Base-by-base conservation (phyloP, 345 rosid species). In the Erysimum cheiranthoides region DNA sequence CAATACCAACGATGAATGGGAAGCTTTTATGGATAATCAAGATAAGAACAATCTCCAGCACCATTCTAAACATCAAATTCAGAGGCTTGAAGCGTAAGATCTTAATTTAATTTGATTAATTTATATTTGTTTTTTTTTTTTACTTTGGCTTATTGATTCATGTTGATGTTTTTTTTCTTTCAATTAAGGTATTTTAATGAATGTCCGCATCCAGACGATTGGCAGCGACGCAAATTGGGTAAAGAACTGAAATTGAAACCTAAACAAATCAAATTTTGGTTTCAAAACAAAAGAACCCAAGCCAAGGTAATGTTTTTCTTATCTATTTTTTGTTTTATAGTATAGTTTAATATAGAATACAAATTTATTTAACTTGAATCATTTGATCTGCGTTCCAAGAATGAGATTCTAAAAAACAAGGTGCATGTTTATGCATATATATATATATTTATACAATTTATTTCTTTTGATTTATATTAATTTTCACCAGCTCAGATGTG, bases 251-350 rank as follows among this genome's bases (percentile, higher is more conserved):
- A 88, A 3, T 76, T 93, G 0, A 82, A 57, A 12, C 79, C 83
- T 7, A 81, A 71, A 63, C 98, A 90, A 75, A 83, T 89, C 72
- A 93, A 87, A 28, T 90, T 90, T 69, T 93, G 98, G 98, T 93
- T 93, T 72, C 95, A 89, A 58, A 90, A 90, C 81, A 93, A 83
- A 78, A 83, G 96, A 63, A 87, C 91, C 27, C 96, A 90, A 59
- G 49, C 57, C 1, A 93, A 89, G 89, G 98, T 89, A 53, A 61
- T 25, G 18, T 0, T 8, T 60, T 9, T 61, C 3, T 2, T 5
- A 8, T n/a, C 5, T 45, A 21, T 21, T 63, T 9, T 62, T 39
- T 61, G 0, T 31, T 32, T 66, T 3, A 18, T 38, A 9, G 40
- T 13, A 18, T 36, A 42, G 25, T 31, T 43, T 32, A 28, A 8